Evolutionary conservation across 352 stramenopile genomes (phyloP).

Genomic region (Pythium folliculosum): DNA sequence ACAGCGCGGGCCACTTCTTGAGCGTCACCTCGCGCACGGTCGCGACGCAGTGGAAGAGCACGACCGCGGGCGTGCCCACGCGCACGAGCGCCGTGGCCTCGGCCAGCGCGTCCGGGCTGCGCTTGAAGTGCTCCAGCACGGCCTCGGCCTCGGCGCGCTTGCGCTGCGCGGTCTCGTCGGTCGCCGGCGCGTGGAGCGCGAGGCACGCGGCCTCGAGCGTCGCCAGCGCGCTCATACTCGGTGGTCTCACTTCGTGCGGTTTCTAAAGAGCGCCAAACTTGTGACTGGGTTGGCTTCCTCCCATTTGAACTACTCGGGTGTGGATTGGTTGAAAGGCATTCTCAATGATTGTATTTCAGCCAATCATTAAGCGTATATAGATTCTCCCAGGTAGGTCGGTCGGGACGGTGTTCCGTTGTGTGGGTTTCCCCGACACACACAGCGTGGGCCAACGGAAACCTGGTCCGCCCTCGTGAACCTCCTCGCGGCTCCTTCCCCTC

Average conservation of each 20-base stretch:
- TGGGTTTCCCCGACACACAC: neutral
- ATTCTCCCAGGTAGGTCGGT: neutral
- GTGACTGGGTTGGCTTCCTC: slow-evolving; percentile 18
- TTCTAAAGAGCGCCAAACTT: neutral
- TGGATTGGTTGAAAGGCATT: slow-evolving; percentile 28
- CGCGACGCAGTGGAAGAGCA: slow-evolving; percentile 83
- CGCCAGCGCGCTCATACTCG: slow-evolving; percentile 42
- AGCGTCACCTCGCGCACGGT: slow-evolving; percentile 79
- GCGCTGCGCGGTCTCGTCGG: slow-evolving; percentile 43
- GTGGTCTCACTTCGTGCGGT: neutral
- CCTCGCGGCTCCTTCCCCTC: neutral
- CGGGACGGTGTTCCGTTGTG: no score
- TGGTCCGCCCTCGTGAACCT: neutral
- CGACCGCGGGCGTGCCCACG: slow-evolving; percentile 45
- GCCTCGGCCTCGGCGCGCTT: slow-evolving; percentile 62
- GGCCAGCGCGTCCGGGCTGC: slow-evolving; percentile 57
- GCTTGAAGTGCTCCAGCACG: slow-evolving; percentile 82
- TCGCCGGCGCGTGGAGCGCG: slow-evolving; percentile 67
- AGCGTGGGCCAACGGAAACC: slow-evolving; percentile 13
- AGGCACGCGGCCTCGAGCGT: slow-evolving; percentile 67
- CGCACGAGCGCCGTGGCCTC: slow-evolving; percentile 64
- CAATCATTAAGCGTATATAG: slow-evolving; percentile 5
- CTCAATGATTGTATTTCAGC: slow-evolving; percentile 10
- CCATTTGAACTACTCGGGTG: neutral
- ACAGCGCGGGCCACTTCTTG: slow-evolving; percentile 59